Conservation (phyloP, 2,329 filamentous ascomycete genomes). For the Albophoma yamanashiensis region DNA sequence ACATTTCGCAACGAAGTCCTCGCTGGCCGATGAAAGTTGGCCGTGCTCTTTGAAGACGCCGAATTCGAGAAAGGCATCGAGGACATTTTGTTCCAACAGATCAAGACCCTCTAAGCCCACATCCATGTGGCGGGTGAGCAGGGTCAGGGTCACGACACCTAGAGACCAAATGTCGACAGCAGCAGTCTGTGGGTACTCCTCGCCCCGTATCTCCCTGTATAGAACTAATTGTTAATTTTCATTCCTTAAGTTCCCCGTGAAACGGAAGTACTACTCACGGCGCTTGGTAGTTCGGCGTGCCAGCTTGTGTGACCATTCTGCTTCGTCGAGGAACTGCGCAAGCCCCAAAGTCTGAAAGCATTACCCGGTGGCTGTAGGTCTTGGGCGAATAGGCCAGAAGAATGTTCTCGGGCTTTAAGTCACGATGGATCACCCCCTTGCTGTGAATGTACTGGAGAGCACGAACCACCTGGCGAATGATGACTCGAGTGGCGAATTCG, state of each 20-base stretch:
- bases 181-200: conserved; percentile 16
- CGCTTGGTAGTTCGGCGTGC: conserved; percentile 36
- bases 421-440: conserved; percentile 40
- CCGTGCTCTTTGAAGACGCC: conserved; percentile 6
- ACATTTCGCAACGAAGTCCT: conserved; percentile 19
- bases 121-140: conserved; percentile 16
- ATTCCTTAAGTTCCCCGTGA: background rate
- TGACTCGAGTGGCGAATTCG: conserved; percentile 31
- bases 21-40: conserved; percentile 13
- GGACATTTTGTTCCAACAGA: conserved; percentile 13
- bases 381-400: conserved; percentile 35
- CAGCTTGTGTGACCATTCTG: conserved; percentile 32
- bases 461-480: conserved; percentile 35
- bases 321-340: conserved; percentile 30
- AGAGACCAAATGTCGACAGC: conserved; percentile 43
- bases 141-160: conserved; percentile 31
- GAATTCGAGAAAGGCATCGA: conserved; percentile 9
- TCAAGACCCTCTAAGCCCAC: conserved; percentile 13
- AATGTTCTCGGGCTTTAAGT: conserved; percentile 45
- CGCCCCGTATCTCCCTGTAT: conserved; percentile 26
- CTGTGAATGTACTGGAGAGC: conserved; percentile 36
- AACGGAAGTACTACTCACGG: conserved; percentile 27
- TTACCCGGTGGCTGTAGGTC: conserved; percentile 30
- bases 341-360: conserved; percentile 42
- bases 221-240: conserved; percentile 3